Percentiles rank a stretch among this genome's conserved stretches.
These are phyloP conservation scores for Apiospora pterosperma DNA, from an alignment of 2,329 filamentous ascomycete species.

Conservation along the genomic window DNA sequence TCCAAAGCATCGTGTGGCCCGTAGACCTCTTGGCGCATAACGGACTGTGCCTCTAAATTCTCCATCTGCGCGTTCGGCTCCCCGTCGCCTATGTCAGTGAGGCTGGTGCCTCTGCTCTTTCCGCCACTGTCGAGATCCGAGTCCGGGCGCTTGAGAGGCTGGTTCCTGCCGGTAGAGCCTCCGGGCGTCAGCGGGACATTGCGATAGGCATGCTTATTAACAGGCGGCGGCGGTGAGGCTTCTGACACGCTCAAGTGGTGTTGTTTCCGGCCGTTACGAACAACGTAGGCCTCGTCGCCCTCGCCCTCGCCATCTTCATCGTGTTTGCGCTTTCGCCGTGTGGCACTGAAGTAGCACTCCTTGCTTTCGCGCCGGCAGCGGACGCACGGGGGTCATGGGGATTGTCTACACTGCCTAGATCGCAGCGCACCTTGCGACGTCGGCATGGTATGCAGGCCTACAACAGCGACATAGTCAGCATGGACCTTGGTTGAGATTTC, in stretches of 20 bases:
- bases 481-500: background rate
- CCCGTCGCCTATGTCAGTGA: slow-evolving; percentile 33
- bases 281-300: slow-evolving; percentile 58
- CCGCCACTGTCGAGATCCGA: slow-evolving; percentile 32
- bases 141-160: slow-evolving; percentile 63
- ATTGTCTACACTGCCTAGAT: slow-evolving; percentile 78
- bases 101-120: slow-evolving; percentile 28
- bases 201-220: slow-evolving; percentile 45
- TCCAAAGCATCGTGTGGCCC: slow-evolving; percentile 91
- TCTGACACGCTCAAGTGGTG: slow-evolving; percentile 41
- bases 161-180: slow-evolving; percentile 60
- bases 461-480: background rate
- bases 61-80: slow-evolving; percentile 61
- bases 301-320: slow-evolving; percentile 54
- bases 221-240: slow-evolving; percentile 18
- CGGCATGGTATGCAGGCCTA: slow-evolving; percentile 58
- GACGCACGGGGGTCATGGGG: slow-evolving; percentile 92
- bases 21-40: slow-evolving; percentile 72
- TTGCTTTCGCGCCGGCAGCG: slow-evolving; percentile 93
- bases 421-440: slow-evolving; percentile 59
- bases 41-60: slow-evolving; percentile 61
- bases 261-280: slow-evolving; percentile 72
- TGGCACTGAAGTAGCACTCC: slow-evolving; percentile 95
- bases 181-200: slow-evolving; percentile 62
- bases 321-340: slow-evolving; percentile 84